Percentiles rank a stretch among this genome's conserved stretches.
phyloP scores from a whole-genome alignment of 305 asterid genomes.

The Fraxinus paxiana region DNA sequence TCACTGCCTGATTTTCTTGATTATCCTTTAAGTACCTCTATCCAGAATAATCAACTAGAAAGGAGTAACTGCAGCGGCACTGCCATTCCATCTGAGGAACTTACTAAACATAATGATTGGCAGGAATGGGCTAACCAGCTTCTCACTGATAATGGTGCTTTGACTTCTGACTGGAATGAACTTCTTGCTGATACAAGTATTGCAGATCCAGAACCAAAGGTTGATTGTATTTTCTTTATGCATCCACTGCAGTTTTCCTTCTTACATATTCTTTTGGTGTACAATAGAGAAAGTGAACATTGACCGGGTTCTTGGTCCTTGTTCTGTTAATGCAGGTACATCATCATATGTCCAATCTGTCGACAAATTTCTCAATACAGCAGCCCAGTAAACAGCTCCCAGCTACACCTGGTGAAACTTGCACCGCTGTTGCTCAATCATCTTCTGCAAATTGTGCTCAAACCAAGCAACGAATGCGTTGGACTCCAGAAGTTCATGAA shows the following conservation, averaged over 20 bases:
- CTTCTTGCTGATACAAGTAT: constrained; percentile 47
- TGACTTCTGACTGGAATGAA: constrained; percentile 54
- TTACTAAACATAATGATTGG: constrained; percentile 43
- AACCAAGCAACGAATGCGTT: constrained; percentile 60
- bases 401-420: constrained; percentile 32
- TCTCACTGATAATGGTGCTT: constrained; percentile 40
- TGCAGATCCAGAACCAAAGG: constrained; percentile 40
- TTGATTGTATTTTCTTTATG: constrained; percentile 15
- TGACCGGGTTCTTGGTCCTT: constrained; percentile 10
- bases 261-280: neutral
- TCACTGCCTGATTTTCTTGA: constrained; percentile 57
- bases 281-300: neutral
- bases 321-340: constrained; percentile 18
- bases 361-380: constrained; percentile 28
- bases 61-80: constrained; percentile 28
- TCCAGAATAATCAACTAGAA: constrained; percentile 45
- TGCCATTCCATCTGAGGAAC: constrained; percentile 36
- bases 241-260: constrained; percentile 6
- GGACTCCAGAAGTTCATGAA: constrained; percentile 72
- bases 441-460: constrained; percentile 40
- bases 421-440: constrained; percentile 38
- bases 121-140: constrained; percentile 64
- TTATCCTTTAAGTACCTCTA: constrained; percentile 35
- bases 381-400: constrained; percentile 40
- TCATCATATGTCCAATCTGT: constrained; percentile 23